Percentiles rank a stretch among this genome's conserved stretches.
phyloP scores from a whole-genome alignment of 179 eudicot genomes.

The Gypsophila paniculata region DNA sequence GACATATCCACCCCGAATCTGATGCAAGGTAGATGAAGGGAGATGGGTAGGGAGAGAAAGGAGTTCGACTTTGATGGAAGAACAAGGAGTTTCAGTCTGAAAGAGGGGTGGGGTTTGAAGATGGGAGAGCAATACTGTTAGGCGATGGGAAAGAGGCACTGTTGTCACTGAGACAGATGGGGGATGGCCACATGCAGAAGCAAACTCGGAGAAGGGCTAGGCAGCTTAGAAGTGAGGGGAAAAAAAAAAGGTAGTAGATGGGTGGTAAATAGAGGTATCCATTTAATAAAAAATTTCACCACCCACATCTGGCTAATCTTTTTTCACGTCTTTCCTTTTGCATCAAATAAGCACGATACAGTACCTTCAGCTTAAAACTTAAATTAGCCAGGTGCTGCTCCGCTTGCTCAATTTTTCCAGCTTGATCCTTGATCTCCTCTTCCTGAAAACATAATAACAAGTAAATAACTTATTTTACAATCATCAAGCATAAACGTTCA shows the following conservation, averaged over 20 bases:
- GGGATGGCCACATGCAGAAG: neutral
- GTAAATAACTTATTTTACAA: neutral
- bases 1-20: neutral
- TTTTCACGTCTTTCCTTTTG: neutral
- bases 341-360: neutral
- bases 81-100: neutral
- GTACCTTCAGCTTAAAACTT: slow-evolving; percentile 72
- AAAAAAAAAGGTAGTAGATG: neutral
- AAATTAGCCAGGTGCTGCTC: slow-evolving; percentile 81
- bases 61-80: neutral
- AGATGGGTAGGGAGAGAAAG: neutral
- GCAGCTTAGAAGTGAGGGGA: neutral
- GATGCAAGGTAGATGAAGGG: neutral
- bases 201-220: neutral
- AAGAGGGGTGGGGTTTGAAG: neutral
- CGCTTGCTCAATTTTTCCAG: slow-evolving; percentile 64
- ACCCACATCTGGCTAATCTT: neutral
- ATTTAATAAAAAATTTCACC: neutral
- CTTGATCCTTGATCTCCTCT: slow-evolving; percentile 69
- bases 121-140: neutral
- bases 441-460: slow-evolving; percentile 50
- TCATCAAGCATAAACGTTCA: neutral
- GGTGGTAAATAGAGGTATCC: too few species aligned
- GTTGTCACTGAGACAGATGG: neutral
- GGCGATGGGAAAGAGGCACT: neutral